A percentile compares a stretch with the other conserved stretches of the same genome.
Evolutionary conservation across 495 filamentous ascomycete genomes (phyloP).

Genomic region (Tuber aestivum): DNA sequence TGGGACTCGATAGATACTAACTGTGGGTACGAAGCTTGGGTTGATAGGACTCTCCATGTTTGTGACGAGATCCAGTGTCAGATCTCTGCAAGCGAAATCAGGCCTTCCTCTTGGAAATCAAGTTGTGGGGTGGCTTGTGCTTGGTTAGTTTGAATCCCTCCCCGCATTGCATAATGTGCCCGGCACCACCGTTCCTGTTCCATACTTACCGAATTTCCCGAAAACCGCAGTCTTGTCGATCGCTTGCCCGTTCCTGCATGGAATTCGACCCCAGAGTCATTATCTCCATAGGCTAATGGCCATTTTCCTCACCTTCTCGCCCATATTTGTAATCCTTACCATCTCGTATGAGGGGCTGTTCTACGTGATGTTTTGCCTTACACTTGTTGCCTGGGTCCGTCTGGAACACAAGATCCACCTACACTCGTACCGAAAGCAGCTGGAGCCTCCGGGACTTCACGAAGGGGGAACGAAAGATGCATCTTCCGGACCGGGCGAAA

Average conservation of each 20-base stretch:
- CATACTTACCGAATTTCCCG: background rate
- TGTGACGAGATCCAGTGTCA: slow-evolving; percentile 74
- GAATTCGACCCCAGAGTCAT: slow-evolving; percentile 72
- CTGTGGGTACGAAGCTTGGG: slow-evolving; percentile 53
- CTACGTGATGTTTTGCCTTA: slow-evolving; percentile 80
- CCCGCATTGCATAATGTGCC: background rate
- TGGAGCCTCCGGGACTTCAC: slow-evolving; percentile 30
- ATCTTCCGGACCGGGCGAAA: slow-evolving; percentile 22
- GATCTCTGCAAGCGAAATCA: slow-evolving; percentile 74
- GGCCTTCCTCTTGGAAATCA: slow-evolving; percentile 90
- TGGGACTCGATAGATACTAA: slow-evolving; percentile 6
- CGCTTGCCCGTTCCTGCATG: slow-evolving; percentile 71
- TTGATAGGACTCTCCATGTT: slow-evolving; percentile 75
- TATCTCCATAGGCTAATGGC: slow-evolving; percentile 85
- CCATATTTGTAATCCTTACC: slow-evolving; percentile 90
- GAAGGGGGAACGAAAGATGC: slow-evolving; percentile 22
- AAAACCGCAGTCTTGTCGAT: slow-evolving; percentile 60
- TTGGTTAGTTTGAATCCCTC: slow-evolving; percentile 54
- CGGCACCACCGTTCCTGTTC: slow-evolving; percentile 24
- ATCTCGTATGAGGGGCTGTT: slow-evolving; percentile 98
- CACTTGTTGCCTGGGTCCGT: slow-evolving; percentile 81
- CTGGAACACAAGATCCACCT: slow-evolving; percentile 75
- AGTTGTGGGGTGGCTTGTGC: slow-evolving; percentile 73
- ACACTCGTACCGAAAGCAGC: slow-evolving; percentile 31
- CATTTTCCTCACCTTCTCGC: slow-evolving; percentile 88